Base-by-base conservation (phyloP, 1,284 basidiomycete genomes). In the Apiotrichum domesticum region DNA sequence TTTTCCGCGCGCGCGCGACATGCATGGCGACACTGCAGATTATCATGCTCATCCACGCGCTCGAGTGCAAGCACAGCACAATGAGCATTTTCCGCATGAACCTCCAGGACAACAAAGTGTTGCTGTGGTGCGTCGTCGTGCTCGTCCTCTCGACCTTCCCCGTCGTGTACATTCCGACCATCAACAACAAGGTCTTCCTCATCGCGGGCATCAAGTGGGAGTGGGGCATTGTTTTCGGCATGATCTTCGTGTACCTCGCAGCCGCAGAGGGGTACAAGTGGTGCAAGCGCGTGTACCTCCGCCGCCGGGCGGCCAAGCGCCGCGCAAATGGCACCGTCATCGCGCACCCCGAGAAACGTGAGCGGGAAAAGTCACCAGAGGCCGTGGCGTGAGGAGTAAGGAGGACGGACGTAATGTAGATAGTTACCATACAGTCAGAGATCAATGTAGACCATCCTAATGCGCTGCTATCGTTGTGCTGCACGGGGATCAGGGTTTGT, bases 1-100 rank as follows among this genome's bases (percentile, higher is more conserved):
- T 84, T 1, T 84, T 80, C 74, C 78, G 80, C 51, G 84, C 80
- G 11, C 80, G 83, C 46, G 81, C 80, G 0, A 80, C 82, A 3
- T 78, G 78, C 40, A 83, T 82, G 66, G 80, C 81, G 6, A 80
- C 79, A 0, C 70, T 84, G 15, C 80, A 80, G 49, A 81, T 82
- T 66, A 76, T 80, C 76, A 45, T 78, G 63, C 63, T 76, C 73
- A 67, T 78, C 54, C 74, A 71, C 62, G 64, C 70, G 4, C 57
- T 72, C 57, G 65, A 73, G 53, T 78, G 76, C 70, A 77, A 77
- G 67, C 73, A 75, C 56, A 66, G 72, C 51, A 69, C 66, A 35
- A 64, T 61, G 41, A 61, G 66, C 21, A 54, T 79, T 15, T 81
- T 82, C 68, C 73, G 78, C 63, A 78, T 80, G 62, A 79, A 84